phyloP scores from a whole-genome alignment of 441 rosid species.

The Manihot esculenta region DNA sequence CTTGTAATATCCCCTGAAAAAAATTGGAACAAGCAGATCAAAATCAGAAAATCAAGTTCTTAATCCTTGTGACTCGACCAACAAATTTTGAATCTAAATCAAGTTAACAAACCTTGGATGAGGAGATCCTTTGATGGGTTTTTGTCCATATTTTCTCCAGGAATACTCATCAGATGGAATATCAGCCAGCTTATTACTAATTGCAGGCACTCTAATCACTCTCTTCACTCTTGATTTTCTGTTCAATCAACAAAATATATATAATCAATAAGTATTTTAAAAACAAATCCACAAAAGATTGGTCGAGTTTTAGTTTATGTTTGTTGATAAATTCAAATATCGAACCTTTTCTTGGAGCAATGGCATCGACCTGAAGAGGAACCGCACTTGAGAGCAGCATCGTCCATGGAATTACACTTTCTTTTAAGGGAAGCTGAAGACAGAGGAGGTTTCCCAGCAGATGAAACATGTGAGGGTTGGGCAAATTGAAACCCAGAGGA shows the following conservation, averaged over 20 bases:
- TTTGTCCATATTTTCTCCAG: constrained; percentile 98
- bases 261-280: neutral
- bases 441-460: constrained; percentile 79
- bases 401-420: constrained; percentile 59
- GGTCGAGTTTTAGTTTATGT: neutral
- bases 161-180: constrained; percentile 93
- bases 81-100: neutral
- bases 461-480: constrained; percentile 31
- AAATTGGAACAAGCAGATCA: too few species aligned
- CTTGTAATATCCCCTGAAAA: constrained; percentile 81
- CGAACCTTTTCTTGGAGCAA: constrained; percentile 85
- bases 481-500: constrained; percentile 51
- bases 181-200: constrained; percentile 84
- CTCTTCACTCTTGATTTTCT: constrained; percentile 75
- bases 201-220: constrained; percentile 73
- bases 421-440: constrained; percentile 55
- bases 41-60: neutral
- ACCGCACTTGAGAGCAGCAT: constrained; percentile 55
- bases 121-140: constrained; percentile 96
- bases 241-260: constrained; percentile 15
- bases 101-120: constrained; percentile 64
- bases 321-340: neutral
- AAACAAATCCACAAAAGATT: neutral
- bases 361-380: constrained; percentile 65
- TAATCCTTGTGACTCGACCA: neutral